Evolutionary conservation across 768 basidiomycete species (phyloP).

Genomic region (Lactarius vividus): DNA sequence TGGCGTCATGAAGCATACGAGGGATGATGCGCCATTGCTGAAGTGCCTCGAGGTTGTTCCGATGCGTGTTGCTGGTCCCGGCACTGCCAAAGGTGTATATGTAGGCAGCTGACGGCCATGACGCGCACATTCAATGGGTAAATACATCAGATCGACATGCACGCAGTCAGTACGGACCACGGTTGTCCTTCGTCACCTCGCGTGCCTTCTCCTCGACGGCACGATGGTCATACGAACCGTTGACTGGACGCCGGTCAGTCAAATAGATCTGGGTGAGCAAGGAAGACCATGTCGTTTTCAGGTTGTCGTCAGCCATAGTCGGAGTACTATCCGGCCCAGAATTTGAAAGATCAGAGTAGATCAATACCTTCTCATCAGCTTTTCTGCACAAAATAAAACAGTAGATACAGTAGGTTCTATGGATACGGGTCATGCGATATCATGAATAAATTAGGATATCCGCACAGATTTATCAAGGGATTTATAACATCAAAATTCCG

Average conservation of each 20-base stretch:
- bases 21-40: slow-evolving; percentile 72
- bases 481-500: too few relatives aligned
- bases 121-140: background rate
- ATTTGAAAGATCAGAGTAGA: too few relatives aligned
- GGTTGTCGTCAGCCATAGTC: background rate
- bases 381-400: too few relatives aligned
- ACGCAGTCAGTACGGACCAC: slow-evolving; percentile 40
- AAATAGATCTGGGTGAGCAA: slow-evolving; percentile 6
- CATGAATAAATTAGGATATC: too few relatives aligned
- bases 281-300: slow-evolving; percentile 20
- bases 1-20: slow-evolving; percentile 67
- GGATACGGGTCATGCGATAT: too few relatives aligned
- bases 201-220: slow-evolving; percentile 64
- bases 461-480: too few relatives aligned
- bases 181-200: slow-evolving; percentile 56
- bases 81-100: slow-evolving; percentile 77
- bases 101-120: slow-evolving; percentile 51
- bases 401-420: too few relatives aligned
- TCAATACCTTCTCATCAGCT: too few relatives aligned
- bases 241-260: background rate
- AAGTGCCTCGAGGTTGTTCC: slow-evolving; percentile 61
- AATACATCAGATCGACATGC: too few relatives aligned
- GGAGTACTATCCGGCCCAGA: too few relatives aligned
- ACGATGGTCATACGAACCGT: slow-evolving; percentile 60
- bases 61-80: slow-evolving; percentile 65